Evolutionary conservation across 2,329 filamentous ascomycete species (phyloP).

Genomic region (Drechslerella dactyloides): DNA sequence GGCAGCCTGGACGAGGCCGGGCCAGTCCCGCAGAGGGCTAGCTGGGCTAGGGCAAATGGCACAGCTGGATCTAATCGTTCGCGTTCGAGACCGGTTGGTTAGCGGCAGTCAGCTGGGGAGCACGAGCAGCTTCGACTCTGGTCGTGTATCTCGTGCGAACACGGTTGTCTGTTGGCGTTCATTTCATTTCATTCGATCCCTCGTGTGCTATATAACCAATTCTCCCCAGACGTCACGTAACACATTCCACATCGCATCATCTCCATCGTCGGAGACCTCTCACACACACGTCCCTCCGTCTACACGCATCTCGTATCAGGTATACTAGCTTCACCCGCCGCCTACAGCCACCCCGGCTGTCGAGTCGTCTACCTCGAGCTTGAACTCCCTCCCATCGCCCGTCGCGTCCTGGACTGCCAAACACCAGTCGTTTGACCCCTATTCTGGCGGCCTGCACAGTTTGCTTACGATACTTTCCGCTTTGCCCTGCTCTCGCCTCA

Average conservation of each 20-base stretch:
- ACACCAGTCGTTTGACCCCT: conserved; percentile 18
- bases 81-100: conserved; percentile 16
- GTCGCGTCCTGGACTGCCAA: not conserved
- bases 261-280: too few relatives aligned
- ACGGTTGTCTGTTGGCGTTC: not conserved
- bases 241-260: too few relatives aligned
- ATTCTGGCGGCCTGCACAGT: conserved; percentile 39
- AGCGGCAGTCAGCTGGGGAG: not conserved
- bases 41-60: conserved; percentile 30
- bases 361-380: not conserved
- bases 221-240: too few relatives aligned
- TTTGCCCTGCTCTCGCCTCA: conserved; percentile 28
- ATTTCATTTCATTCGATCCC: not conserved
- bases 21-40: conserved; percentile 11
- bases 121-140: too few relatives aligned
- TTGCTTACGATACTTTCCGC: conserved; percentile 41
- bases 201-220: too few relatives aligned
- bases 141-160: conserved; percentile 1
- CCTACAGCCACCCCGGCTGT: too few relatives aligned
- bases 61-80: conserved; percentile 14
- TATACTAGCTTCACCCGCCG: too few relatives aligned
- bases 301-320: too few relatives aligned
- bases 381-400: not conserved
- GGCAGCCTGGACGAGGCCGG: conserved; percentile 34
- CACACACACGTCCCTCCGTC: too few relatives aligned